phyloP scores from a whole-genome alignment of 1,284 basidiomycete genomes.

The Ceratobasidium theobromae region DNA sequence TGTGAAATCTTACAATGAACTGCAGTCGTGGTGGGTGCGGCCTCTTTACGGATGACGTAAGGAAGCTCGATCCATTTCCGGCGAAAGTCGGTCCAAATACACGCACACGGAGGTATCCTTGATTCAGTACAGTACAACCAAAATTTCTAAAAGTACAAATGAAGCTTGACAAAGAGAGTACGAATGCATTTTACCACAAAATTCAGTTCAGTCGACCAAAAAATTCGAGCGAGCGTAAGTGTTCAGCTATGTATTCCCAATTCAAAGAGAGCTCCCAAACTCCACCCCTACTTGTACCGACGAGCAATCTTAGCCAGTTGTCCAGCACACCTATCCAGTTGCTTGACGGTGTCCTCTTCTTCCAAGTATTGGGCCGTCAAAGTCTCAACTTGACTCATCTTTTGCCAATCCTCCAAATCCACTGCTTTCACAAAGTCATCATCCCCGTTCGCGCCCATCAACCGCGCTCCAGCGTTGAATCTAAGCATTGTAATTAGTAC shows the following conservation, averaged over 20 bases:
- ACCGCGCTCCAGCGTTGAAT: constrained; percentile 16
- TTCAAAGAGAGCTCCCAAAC: not conserved
- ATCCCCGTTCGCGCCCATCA: constrained; percentile 2
- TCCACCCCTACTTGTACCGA: not conserved
- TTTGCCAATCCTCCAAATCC: constrained; percentile 19
- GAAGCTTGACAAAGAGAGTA: not conserved
- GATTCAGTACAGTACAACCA: too few species aligned
- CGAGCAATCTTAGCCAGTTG: not conserved
- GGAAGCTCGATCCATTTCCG: too few species aligned
- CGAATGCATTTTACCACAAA: not conserved
- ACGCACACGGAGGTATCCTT: too few species aligned
- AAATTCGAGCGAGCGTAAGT: not conserved
- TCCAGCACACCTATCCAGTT: not conserved
- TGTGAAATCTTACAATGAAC: too few species aligned
- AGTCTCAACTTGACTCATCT: constrained; percentile 2
- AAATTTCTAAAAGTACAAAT: too few species aligned
- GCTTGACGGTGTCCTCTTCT: not conserved
- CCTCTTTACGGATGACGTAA: too few species aligned
- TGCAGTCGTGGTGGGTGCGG: too few species aligned
- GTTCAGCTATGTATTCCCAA: not conserved
- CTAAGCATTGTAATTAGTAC: not conserved
- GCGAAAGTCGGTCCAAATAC: too few species aligned
- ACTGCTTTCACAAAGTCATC: constrained; percentile 18
- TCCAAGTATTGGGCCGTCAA: not conserved
- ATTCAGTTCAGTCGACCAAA: not conserved